Evolutionary conservation across 2,329 filamentous ascomycete genomes (phyloP), one percentile per base, ranked within the genome.

Genomic region (Gnomoniopsis sp.): DNA sequence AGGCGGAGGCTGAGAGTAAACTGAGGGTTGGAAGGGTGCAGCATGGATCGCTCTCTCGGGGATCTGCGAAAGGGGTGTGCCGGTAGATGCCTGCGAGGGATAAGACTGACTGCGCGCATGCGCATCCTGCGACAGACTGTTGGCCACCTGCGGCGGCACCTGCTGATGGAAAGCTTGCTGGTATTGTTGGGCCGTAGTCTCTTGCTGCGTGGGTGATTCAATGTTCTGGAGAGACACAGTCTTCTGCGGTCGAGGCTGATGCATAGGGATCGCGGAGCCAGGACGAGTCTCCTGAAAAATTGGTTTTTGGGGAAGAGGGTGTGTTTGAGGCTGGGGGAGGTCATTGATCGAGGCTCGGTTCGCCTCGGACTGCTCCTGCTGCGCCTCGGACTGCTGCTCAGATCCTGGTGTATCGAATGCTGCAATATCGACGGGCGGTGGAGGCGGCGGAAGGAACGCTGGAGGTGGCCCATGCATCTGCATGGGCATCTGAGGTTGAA

Each of bases 201-300:
- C 73, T 59, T 74, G 70, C 66, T 76, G 80, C 6, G 84, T 86
- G 3, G 93, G 91, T 8, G 90, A 90, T 72, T 98, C 95, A 65
- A 98, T 96, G 67, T 91, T 92, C 58, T 91, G 90, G 59, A 98
- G 87, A 11, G 93, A 97, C 34, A 98, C 91, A 6, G 92, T 83
- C 79, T 98, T 98, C 72, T 98, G 93, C 10, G 95, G 93, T 54
- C 91, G 88, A 58, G 95, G 95, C 71, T 98, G 95, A 71, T 98
- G 91, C 87, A 98, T 96, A 1, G 91, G 84, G 65, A 84, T 77
- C n/a, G 60, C 49, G 47, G 76, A 72, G 63, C 71, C 78, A 6
- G 79, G 73, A 47, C 79, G 75, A 65, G 78, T 85, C 68, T 87
- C 83, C 65, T 84, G 78, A 71, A 83, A 80, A 21, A 74, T 72